phyloP scores from a whole-genome alignment of 1,284 basidiomycete species.

The Sutorius eximius region DNA sequence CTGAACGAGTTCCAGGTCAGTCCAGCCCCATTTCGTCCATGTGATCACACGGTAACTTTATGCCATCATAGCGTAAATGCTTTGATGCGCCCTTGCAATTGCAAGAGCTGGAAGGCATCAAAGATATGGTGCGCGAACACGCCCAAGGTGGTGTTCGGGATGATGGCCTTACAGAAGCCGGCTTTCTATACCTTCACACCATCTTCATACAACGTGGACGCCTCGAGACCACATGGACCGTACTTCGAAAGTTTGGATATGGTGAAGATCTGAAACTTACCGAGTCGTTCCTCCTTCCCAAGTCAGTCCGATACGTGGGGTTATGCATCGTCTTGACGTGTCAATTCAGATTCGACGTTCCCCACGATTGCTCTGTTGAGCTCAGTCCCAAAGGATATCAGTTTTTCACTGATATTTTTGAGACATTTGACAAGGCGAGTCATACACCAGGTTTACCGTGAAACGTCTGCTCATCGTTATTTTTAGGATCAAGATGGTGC shows the following conservation, averaged over 20 bases:
- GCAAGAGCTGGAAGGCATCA: slow-evolving; percentile 92
- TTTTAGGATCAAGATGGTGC: slow-evolving; percentile 92
- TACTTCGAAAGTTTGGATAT: slow-evolving; percentile 93
- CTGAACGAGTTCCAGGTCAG: slow-evolving; percentile 94
- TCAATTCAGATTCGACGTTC: slow-evolving; percentile 79
- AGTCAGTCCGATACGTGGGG: slow-evolving; percentile 47
- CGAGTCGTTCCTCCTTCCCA: slow-evolving; percentile 86
- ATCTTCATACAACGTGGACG: slow-evolving; percentile 96
- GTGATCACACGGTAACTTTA: slow-evolving; percentile 2
- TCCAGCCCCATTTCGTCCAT: slow-evolving; percentile 6
- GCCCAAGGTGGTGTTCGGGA: slow-evolving; percentile 67
- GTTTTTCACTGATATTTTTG: slow-evolving; percentile 97
- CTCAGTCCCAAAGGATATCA: slow-evolving; percentile 91
- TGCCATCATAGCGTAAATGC: slow-evolving; percentile 73
- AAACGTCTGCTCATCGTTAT: background rate
- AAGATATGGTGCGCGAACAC: slow-evolving; percentile 79
- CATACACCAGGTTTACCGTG: background rate
- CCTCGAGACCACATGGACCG: slow-evolving; percentile 98
- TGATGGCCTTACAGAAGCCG: slow-evolving; percentile 86
- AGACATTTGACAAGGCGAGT: slow-evolving; percentile 89
- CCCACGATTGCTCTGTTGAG: slow-evolving; percentile 92
- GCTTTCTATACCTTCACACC: slow-evolving; percentile 94
- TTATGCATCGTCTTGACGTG: slow-evolving; percentile 10
- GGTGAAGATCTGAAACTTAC: slow-evolving; percentile 89
- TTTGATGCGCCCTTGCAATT: slow-evolving; percentile 91